Base-by-base conservation (phyloP, 208 protist species). In the Naegleria lovaniensis region DNA sequence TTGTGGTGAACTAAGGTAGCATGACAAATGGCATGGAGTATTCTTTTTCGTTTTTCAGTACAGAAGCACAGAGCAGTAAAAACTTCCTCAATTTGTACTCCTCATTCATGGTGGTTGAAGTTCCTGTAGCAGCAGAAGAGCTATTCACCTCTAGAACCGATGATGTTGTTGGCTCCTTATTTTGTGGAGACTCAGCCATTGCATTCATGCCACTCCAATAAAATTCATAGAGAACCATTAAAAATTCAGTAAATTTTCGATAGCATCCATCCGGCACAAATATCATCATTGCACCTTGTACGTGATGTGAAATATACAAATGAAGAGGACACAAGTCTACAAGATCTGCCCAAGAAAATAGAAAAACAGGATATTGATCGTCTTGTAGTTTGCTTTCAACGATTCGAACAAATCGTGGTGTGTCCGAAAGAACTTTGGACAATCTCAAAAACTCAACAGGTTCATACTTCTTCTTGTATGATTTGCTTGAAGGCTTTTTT, bases 351-450 rank as follows among this genome's bases (percentile, higher is more conserved):
- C 11, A 67, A 33, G 43, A 39, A 29, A 89, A 89, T 39, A 89
- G n/a, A n/a, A 89, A 89, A 0, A 89, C 48, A 51, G 85, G 85
- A 67, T 89, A 89, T 67, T 89, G 85, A 38, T 33, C 29, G 36
- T 36, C 67, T 67, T 67, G 19, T 67, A 67, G 5, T 19, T 43
- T 40, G 2, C 4, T 19, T 5, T 55, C 5, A 11, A 59, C 0
- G 3, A 33, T n/a, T 67, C 59, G 7, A 41, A 89, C 39, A 15
- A 41, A 22, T 25, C 13, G 22, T 25, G 0, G 51, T 29, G 59
- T 89, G 51, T 75, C 13, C 29, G 85, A 51, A 15, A 40, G 25
- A 7, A 89, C 36, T 38, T 11, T 11, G 15, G 48, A 67, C 40
- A 89, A 67, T 89, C 59, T 89, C 5, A 89, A 16, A 89, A 89